Evolutionary conservation across 345 rosid genomes (phyloP).

Genomic region (Ricinus communis): DNA sequence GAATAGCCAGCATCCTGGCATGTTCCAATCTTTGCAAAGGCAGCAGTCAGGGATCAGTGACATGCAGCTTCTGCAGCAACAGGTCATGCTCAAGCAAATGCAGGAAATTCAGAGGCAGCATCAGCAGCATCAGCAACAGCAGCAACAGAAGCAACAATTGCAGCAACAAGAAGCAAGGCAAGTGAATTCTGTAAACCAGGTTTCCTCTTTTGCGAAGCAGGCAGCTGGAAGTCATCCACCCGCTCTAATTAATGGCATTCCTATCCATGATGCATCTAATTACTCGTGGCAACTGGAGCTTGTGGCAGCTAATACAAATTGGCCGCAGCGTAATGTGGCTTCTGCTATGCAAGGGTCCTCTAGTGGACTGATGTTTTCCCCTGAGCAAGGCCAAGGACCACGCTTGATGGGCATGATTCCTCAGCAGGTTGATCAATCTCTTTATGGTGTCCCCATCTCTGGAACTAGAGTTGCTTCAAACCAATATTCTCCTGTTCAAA

Average conservation of each 20-base stretch:
- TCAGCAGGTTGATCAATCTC: slow-evolving; percentile 67
- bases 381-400: slow-evolving; percentile 55
- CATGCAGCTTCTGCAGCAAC: slow-evolving; percentile 77
- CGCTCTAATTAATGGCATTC: slow-evolving; percentile 58
- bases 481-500: slow-evolving; percentile 47
- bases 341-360: slow-evolving; percentile 59
- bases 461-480: slow-evolving; percentile 45
- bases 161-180: slow-evolving; percentile 59
- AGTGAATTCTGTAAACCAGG: slow-evolving; percentile 44
- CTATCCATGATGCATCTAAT: slow-evolving; percentile 58
- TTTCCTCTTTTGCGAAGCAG: slow-evolving; percentile 47
- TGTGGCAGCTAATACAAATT: slow-evolving; percentile 50
- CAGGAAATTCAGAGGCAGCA: slow-evolving; percentile 80
- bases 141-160: slow-evolving; percentile 51
- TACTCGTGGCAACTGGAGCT: slow-evolving; percentile 62
- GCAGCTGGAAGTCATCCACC: slow-evolving; percentile 41
- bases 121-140: slow-evolving; percentile 53
- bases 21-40: slow-evolving; percentile 61
- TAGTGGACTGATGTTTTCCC: slow-evolving; percentile 49
- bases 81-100: slow-evolving; percentile 65
- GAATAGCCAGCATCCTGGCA: slow-evolving; percentile 57
- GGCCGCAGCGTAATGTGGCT: slow-evolving; percentile 49
- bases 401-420: slow-evolving; percentile 48
- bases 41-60: slow-evolving; percentile 71
- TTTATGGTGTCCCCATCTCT: slow-evolving; percentile 58